A percentile compares a stretch with the other conserved stretches of the same genome.
These are phyloP conservation scores for Stephanodiscus minutulus DNA, from an alignment of 108 stramenopile genomes.

Conservation along the genomic window DNA sequence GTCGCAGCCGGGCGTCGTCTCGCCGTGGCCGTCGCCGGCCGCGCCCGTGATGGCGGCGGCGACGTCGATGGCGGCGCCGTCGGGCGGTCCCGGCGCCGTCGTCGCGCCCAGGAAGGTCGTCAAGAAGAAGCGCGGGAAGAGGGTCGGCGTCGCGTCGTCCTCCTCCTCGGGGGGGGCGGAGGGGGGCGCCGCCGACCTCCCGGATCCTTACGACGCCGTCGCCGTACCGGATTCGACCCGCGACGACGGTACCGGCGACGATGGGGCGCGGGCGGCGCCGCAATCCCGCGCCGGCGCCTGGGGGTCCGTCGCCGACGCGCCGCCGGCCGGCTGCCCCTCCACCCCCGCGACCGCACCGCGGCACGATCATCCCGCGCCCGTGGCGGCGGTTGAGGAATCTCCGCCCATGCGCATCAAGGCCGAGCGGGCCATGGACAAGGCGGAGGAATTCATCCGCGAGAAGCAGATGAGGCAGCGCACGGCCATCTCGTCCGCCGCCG, in stretches of 20 bases:
- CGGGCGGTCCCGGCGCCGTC: constrained; percentile 36
- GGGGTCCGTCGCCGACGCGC: neutral
- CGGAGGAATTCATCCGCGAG: constrained; percentile 45
- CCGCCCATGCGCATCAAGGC: constrained; percentile 43
- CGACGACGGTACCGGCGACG: neutral
- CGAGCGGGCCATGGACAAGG: constrained; percentile 30
- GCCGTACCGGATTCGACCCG: neutral
- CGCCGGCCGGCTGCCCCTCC: neutral
- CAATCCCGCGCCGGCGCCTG: neutral
- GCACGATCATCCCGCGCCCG: neutral
- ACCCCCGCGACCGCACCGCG: neutral
- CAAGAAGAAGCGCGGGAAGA: constrained; percentile 39
- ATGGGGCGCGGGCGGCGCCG: neutral
- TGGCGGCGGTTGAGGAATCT: constrained; percentile 10
- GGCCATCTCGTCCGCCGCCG: constrained; percentile 44
- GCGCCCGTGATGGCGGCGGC: neutral
- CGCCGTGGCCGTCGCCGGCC: neutral
- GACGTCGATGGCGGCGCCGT: neutral
- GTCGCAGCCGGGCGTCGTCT: neutral
- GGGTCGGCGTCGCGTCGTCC: constrained; percentile 29
- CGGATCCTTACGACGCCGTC: neutral
- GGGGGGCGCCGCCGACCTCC: neutral
- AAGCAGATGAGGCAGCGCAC: constrained; percentile 41
- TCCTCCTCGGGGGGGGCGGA: neutral
- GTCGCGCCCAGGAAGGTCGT: constrained; percentile 29